These are phyloP conservation scores for Boeremia exigua DNA, from an alignment of 2,329 filamentous ascomycete genomes.

Conservation along the genomic window DNA sequence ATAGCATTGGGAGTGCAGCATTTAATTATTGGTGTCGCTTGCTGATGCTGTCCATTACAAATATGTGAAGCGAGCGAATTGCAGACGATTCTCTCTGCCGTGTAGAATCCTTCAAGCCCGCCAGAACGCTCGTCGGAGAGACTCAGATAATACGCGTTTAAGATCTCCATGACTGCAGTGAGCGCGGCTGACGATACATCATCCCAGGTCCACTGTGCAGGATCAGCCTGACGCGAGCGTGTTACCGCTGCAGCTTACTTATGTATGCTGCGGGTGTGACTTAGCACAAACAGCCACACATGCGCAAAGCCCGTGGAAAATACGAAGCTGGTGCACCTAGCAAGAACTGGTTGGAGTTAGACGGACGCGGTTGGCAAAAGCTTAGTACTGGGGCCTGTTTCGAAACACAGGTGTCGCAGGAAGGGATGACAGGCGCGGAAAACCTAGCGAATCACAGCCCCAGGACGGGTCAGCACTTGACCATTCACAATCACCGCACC, in stretches of 20 bases:
- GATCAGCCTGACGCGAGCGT: conserved; percentile 1
- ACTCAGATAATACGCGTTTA: neutral
- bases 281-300: conserved; percentile 7
- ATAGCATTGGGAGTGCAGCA: too few species aligned
- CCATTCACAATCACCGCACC: conserved; percentile 12
- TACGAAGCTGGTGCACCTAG: conserved; percentile 7
- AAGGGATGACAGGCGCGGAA: conserved; percentile 4
- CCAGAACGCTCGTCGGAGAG: too few species aligned
- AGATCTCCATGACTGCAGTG: conserved; percentile 1
- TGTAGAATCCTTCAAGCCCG: too few species aligned
- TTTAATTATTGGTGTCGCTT: too few species aligned
- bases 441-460: conserved; percentile 10
- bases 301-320: neutral
- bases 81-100: too few species aligned
- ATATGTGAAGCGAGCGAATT: too few species aligned
- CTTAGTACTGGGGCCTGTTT: conserved; percentile 20
- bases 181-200: neutral
- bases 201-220: neutral
- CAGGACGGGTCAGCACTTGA: conserved; percentile 3
- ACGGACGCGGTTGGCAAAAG: conserved; percentile 27
- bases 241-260: conserved; percentile 1
- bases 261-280: neutral
- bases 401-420: conserved; percentile 15
- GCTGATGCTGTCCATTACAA: too few species aligned
- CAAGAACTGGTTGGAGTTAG: conserved; percentile 2